Base-by-base conservation (phyloP, 352 stramenopile species). In the Phytophthora lateralis region DNA sequence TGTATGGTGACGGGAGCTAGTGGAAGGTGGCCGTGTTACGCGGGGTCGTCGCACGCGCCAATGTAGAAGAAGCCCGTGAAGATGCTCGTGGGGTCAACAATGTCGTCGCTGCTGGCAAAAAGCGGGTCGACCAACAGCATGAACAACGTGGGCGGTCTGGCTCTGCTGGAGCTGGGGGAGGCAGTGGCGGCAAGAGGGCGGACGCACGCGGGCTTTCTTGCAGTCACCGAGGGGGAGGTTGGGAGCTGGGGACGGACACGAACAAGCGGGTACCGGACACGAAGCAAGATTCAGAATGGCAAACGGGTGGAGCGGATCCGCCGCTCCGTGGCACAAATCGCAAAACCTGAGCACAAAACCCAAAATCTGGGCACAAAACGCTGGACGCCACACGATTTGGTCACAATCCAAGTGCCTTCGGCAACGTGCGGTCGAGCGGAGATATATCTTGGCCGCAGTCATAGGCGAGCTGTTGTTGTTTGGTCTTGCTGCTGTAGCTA, bases 11-110 rank as follows among this genome's bases (percentile, higher is more conserved):
- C 7, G 3, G 14, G 4, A 11, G 7, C 14, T 20, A 12, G 3
- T 4, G 6, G 32, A n/a, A 3, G 45, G 41, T 65, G 51, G 44
- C 15, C 55, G 51, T 92, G 80, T 93, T 95, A 95, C 37, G 86
- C 86, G 63, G 86, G 86, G 71, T 93, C 85, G 82, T 95, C 86
- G 71, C 86, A 95, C 80, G 86, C 86, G 82, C 86, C 84, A 79
- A 90, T 90, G 82, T 93, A 92, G 63, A 95, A 95, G 73, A 95
- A 93, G 71, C 86, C 86, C 70, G 86, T 95, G 80, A 93, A 95
- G 70, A 95, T 93, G 66, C 73, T 83, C 63, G 82, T 90, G 52
- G 77, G 77, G 78, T 95, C 86, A 88, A 95, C 86, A 82, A 93
- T 91, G 78, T 93, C 83, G 77, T 91, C 72, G 72, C 66, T 88